Evolutionary conservation across 169 alveolate species (phyloP), one percentile per base, ranked within the genome.

Genomic region (Plasmodium inui): DNA sequence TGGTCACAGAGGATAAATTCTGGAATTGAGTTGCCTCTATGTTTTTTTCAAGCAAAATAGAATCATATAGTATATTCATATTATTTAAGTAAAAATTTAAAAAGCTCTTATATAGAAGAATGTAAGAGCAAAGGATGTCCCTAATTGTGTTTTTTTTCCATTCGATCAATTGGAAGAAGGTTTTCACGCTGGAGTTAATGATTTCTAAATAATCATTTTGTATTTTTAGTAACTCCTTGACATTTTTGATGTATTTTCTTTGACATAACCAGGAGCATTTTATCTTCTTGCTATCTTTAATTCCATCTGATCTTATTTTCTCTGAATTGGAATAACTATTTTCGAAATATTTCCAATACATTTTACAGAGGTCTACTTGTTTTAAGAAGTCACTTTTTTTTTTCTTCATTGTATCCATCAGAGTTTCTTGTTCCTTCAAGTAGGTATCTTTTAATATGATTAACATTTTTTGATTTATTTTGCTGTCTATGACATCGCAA

Each of bases 231-330:
- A 91, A 82, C 39, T 82, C 79, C 67, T 91, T 91, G 22, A 91
- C 95, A 82, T 73, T 91, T 46, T 80, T 91, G 70, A 91, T 44
- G 53, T 91, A 91, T 71, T 91, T 91, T 74, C 92, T 81, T 82
- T 91, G 95, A 71, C 95, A 91, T 72, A 91, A 81, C 95, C 95
- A 91, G 4, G 95, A 91, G 28, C 95, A 91, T 71, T 91, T 91
- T 67, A 81, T 91, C 76, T 82, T 91, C 74, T 91, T 91, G 4
- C 92, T 72, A 82, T 81, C 92, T 28, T 53, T 80, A 44, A 80
- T 53, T 44, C 95, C 92, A 91, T 91, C 84, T 19, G 95, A 81
- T 46, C 95, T 39, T 12, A 81, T 71, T 72, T 71, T 37, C 50
- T 91, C 95, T 14, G 95, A 91, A 70, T 91, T 91, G 9, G 92